phyloP scores from a whole-genome alignment of 306 rosid genomes.

The Prunus mume region DNA sequence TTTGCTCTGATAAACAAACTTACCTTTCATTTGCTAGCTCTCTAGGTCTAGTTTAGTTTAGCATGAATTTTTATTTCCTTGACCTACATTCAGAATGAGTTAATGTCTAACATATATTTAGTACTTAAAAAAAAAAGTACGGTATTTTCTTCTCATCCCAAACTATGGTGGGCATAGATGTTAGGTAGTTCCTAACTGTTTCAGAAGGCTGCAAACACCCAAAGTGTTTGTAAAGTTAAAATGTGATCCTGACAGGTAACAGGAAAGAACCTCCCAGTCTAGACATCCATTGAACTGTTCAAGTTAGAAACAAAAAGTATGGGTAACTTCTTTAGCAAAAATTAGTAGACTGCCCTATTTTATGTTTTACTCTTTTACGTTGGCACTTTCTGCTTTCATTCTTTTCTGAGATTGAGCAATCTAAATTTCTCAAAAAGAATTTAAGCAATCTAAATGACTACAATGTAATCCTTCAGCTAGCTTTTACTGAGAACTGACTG shows the following conservation, averaged over 20 bases:
- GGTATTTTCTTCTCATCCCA: neutral
- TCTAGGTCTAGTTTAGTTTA: neutral
- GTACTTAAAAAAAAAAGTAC: neutral
- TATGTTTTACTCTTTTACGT: neutral
- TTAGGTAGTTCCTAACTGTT: neutral
- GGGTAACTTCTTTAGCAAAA: neutral
- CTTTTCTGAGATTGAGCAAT: neutral
- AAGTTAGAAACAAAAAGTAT: neutral
- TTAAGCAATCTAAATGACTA: neutral
- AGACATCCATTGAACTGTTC: neutral
- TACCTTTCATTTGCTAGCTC: neutral
- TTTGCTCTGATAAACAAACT: neutral
- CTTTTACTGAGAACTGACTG: neutral
- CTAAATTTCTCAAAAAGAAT: neutral
- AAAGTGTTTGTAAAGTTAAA: neutral
- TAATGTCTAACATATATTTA: neutral
- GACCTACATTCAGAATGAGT: neutral
- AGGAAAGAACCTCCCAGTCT: neutral
- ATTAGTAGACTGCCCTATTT: neutral
- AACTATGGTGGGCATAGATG: neutral
- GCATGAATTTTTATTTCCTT: neutral
- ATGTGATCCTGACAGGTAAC: slow-evolving; percentile 1
- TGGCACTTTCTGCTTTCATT: neutral
- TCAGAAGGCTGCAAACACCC: neutral
- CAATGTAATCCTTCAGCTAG: neutral